Evolutionary conservation across 306 rosid genomes (phyloP).

Genomic region (Castanea crenata): DNA sequence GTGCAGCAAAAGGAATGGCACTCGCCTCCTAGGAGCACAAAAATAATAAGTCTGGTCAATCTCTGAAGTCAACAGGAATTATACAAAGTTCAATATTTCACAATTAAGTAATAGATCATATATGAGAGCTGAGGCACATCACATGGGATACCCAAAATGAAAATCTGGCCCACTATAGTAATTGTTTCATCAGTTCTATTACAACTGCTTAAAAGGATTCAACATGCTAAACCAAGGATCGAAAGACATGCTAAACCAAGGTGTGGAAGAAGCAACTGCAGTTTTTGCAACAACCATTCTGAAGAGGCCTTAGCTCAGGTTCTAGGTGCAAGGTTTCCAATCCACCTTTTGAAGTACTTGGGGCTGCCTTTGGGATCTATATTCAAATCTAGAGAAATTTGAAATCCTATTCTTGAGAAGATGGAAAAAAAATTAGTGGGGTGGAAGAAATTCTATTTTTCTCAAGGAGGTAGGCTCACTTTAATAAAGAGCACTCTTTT

Average conservation of each 20-base stretch:
- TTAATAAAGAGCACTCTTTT: too few relatives aligned
- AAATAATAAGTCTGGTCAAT: neutral
- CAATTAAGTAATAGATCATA: neutral
- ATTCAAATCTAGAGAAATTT: too few relatives aligned
- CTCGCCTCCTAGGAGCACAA: conserved; percentile 67
- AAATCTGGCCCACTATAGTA: neutral
- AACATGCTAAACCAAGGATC: too few relatives aligned
- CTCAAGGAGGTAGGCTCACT: too few relatives aligned
- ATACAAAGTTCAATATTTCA: neutral
- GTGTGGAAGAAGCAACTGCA: neutral
- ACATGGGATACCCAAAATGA: neutral
- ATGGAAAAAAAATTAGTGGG: too few relatives aligned
- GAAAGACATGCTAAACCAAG: neutral
- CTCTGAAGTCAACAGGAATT: neutral
- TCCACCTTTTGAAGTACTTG: too few relatives aligned
- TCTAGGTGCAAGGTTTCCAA: too few relatives aligned
- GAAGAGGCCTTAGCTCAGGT: neutral
- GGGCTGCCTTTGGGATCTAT: too few relatives aligned
- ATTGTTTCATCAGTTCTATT: neutral
- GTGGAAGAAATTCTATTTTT: too few relatives aligned
- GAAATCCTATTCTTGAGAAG: too few relatives aligned
- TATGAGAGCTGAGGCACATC: neutral
- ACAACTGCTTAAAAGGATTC: neutral
- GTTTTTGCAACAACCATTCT: neutral
- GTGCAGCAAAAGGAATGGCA: conserved; percentile 94